Evolutionary conservation across 2,329 filamentous ascomycete species (phyloP), one percentile per base, ranked within the genome.

Genomic region (Elsinoe fawcettii): DNA sequence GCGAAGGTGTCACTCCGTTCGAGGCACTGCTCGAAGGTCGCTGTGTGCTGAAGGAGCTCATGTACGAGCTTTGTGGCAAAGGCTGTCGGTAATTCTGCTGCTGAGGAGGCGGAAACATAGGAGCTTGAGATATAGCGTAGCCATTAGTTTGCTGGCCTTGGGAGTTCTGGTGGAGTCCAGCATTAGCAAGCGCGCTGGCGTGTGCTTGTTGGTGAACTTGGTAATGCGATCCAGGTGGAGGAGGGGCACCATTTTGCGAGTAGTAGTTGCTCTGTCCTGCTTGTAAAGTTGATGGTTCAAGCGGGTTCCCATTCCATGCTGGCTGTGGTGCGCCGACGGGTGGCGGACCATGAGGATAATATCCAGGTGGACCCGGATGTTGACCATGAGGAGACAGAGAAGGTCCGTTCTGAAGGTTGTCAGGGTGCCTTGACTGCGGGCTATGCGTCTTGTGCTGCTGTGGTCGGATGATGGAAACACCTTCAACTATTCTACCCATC

Each of bases 321-420:
- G 66, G 63, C 54, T 69, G 65, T 23, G 66, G 64, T 5, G 51
- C 22, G 8, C 60, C 60, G 16, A 60, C 58, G 20, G 62, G 60
- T 12, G 58, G 34, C 25, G 58, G 62, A 27, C 61, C 63, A n/a
- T 49, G 23, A n/a, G 51, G 34, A 64, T 64, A 61, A 57, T 65
- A 63, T 14, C 72, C 73, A 36, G 73, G 72, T 22, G 73, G 72
- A 23, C 72, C 73, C 44, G 70, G 68, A 57, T 68, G 66, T 61
- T 77, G 74, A 14, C 72, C 73, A 18, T 73, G 71, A 16, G 75
- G 73, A 39, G 73, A 74, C 6, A 76, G 66, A 58, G 70, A 73
- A 3, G 74, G 73, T 3, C 74, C 58, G 23, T 58, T 49, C 11
- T 58, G 41, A 12, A 60, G 60, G 14, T 62, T 63, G 22, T 60